These are phyloP conservation scores for Alternaria arborescens DNA, from an alignment of 2,329 filamentous ascomycete species.

Conservation along the genomic window DNA sequence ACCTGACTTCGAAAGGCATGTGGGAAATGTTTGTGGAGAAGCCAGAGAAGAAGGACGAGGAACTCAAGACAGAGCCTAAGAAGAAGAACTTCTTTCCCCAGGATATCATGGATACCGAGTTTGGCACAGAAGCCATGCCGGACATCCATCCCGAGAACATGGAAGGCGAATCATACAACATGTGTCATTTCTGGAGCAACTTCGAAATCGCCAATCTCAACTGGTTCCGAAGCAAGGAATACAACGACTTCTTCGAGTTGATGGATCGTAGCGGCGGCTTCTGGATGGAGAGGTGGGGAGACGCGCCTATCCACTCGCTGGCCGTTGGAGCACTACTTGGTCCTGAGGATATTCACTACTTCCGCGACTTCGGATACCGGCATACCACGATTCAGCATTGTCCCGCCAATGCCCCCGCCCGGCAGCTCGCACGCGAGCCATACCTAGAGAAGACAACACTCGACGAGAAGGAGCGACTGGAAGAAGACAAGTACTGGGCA, in stretches of 20 bases:
- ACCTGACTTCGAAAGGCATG: constrained; percentile 86
- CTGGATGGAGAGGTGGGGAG: constrained; percentile 99
- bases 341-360: constrained; percentile 91
- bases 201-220: constrained; percentile 95
- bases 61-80: constrained; percentile 70
- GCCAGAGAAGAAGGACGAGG: constrained; percentile 65
- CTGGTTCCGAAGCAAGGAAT: constrained; percentile 97
- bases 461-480: constrained; percentile 82
- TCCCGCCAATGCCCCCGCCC: constrained; percentile 89
- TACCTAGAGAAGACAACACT: constrained; percentile 82
- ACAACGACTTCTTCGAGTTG: constrained; percentile 98
- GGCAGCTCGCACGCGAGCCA: constrained; percentile 81
- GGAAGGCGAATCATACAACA: constrained; percentile 98
- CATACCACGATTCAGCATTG: constrained; percentile 99
- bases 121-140: constrained; percentile 73
- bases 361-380: constrained; percentile 97
- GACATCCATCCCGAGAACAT: constrained; percentile 91
- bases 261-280: constrained; percentile 98
- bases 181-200: constrained; percentile 99
- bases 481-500: constrained; percentile 98
- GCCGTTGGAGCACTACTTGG: constrained; percentile 87
- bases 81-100: constrained; percentile 78
- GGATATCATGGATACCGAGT: constrained; percentile 80
- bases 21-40: constrained; percentile 99
- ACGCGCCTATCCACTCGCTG: constrained; percentile 97